A percentile compares a stretch with the other conserved stretches of the same genome.
phyloP scores from a whole-genome alignment of 306 rosid genomes.

The Mimosa pudica region DNA sequence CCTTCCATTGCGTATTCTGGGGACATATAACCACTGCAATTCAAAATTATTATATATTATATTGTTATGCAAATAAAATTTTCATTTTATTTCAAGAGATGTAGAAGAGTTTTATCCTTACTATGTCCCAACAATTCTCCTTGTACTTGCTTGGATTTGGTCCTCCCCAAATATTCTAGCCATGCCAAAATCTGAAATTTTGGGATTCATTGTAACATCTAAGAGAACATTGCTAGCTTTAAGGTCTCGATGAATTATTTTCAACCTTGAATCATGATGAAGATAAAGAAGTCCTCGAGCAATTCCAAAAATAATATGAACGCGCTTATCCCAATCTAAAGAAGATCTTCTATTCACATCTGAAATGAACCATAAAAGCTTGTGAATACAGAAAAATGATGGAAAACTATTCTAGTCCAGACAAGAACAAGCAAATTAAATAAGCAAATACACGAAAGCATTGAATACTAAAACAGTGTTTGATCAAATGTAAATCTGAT shows the following conservation, averaged over 20 bases:
- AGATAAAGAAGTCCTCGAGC: slow-evolving; percentile 36
- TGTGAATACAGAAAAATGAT: background rate
- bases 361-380: background rate
- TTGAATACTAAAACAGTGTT: background rate
- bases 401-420: background rate
- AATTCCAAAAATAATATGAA: slow-evolving; percentile 23
- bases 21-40: slow-evolving; percentile 39
- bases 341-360: background rate
- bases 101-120: background rate
- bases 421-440: background rate
- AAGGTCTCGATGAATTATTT: slow-evolving; percentile 37
- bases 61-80: background rate
- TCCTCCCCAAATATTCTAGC: slow-evolving; percentile 36
- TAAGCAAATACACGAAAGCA: background rate
- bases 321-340: slow-evolving; percentile 17
- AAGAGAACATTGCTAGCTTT: slow-evolving; percentile 41
- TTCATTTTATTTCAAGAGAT: background rate
- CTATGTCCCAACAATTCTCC: slow-evolving; percentile 40
- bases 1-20: slow-evolving; percentile 44
- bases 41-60: background rate
- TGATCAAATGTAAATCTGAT: background rate
- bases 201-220: slow-evolving; percentile 33
- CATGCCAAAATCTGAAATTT: slow-evolving; percentile 44
- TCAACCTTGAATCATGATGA: slow-evolving; percentile 41
- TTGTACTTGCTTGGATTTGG: slow-evolving; percentile 32